Conservation (phyloP, 495 filamentous ascomycete genomes). For the Trichoderma gamsii region DNA sequence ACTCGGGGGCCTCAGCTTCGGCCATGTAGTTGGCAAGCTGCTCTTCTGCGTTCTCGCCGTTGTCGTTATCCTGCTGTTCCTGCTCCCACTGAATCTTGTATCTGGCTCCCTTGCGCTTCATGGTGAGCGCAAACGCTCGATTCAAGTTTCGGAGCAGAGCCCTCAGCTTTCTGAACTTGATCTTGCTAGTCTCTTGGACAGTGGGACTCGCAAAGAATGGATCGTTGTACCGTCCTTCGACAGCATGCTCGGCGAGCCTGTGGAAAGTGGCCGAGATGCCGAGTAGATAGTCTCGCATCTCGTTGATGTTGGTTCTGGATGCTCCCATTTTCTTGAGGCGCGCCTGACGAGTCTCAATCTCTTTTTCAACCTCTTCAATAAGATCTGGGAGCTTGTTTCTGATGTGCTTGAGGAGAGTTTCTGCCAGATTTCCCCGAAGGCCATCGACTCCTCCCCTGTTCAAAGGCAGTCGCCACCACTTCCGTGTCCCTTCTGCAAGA, state of each 20-base stretch:
- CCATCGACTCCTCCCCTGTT: slow-evolving; percentile 25
- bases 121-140: slow-evolving; percentile 21
- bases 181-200: neutral
- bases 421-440: slow-evolving; percentile 30
- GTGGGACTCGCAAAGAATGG: slow-evolving; percentile 25
- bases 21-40: neutral
- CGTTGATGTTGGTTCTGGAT: slow-evolving; percentile 23
- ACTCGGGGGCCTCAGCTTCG: slow-evolving; percentile 17
- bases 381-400: slow-evolving; percentile 25
- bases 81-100: slow-evolving; percentile 21
- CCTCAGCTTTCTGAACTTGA: slow-evolving; percentile 21
- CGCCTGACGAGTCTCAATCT: slow-evolving; percentile 17
- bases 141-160: slow-evolving; percentile 24
- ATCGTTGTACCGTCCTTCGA: slow-evolving; percentile 29
- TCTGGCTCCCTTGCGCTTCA: slow-evolving; percentile 21
- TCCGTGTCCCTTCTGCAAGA: slow-evolving; percentile 27
- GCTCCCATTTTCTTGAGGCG: slow-evolving; percentile 25
- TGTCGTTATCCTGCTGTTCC: neutral
- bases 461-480: slow-evolving; percentile 31
- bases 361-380: slow-evolving; percentile 26
- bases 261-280: slow-evolving; percentile 26
- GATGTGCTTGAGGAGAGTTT: slow-evolving; percentile 28
- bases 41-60: neutral
- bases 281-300: slow-evolving; percentile 26
- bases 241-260: slow-evolving; percentile 24